Percentiles rank a stretch among this genome's conserved stretches.
phyloP scores from a whole-genome alignment of 768 basidiomycete species.

The Kockovaella imperatae region DNA sequence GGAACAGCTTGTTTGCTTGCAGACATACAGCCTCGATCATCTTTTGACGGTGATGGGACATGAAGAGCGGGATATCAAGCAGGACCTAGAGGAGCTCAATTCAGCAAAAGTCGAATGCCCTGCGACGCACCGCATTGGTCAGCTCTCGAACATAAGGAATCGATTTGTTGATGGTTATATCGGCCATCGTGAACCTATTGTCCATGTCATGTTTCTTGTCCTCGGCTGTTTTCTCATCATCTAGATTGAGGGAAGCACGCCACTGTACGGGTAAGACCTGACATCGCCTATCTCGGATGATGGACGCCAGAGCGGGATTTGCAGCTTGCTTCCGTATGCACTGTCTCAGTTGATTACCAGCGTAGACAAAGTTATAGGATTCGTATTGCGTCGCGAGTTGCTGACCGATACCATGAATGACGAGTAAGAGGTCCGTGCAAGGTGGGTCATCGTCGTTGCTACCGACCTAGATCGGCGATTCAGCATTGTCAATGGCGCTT shows the following conservation, averaged over 20 bases:
- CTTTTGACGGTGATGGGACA: constrained; percentile 47
- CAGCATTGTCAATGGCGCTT: constrained; percentile 5
- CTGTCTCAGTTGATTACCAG: constrained; percentile 47
- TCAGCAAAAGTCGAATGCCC: neutral
- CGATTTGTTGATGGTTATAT: constrained; percentile 48
- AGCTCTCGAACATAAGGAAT: constrained; percentile 49
- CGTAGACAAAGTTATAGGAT: constrained; percentile 48
- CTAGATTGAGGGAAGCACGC: constrained; percentile 45
- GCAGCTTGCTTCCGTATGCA: constrained; percentile 46
- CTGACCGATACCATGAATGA: constrained; percentile 49
- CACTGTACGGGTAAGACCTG: constrained; percentile 49
- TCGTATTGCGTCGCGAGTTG: constrained; percentile 47
- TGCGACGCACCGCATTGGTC: constrained; percentile 44
- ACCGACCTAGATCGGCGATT: constrained; percentile 17
- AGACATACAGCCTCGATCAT: constrained; percentile 49
- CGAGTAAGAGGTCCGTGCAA: constrained; percentile 48
- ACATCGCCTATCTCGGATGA: constrained; percentile 47
- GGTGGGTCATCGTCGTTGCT: constrained; percentile 38
- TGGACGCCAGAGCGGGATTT: constrained; percentile 46
- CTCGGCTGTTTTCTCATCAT: constrained; percentile 43
- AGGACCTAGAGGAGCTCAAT: constrained; percentile 19
- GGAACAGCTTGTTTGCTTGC: constrained; percentile 48
- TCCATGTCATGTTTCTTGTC: constrained; percentile 46
- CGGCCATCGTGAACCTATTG: constrained; percentile 47
- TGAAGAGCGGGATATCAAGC: constrained; percentile 49